Base-by-base conservation (phyloP, 371 early-diverging fungal genomes). In the Mucor sp. region DNA sequence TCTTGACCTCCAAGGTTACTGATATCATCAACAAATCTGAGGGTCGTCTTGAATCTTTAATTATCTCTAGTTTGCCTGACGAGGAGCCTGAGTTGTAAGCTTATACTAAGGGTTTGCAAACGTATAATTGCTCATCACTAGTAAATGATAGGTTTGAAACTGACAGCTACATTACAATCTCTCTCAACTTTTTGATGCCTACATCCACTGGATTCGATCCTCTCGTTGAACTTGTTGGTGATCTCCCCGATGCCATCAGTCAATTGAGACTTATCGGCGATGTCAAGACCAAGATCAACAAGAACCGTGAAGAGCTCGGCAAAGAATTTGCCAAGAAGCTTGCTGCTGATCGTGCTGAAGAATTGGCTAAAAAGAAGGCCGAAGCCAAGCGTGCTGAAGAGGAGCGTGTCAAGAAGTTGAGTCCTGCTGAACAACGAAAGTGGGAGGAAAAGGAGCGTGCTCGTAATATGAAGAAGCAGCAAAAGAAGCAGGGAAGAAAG, bases 381-480 rank as follows among this genome's bases (percentile, higher is more conserved):
- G 87, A 87, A 48, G 89, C 88, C 68, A 92, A 92, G 74, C 88
- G 86, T 68, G 87, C 86, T 57, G 86, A 90, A 74, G 89, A 84
- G 33, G 85, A 91, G 30, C 87, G 87, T 55, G 81, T 92, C 39
- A 76, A 80, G 61, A 89, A 89, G 70, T 27, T 81, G 67, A 76
- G 76, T 43, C 87, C 91, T 37, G 85, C 89, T 56, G 89, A 90
- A 72, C 90, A 89, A 72, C 88, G 92, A 66, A 93, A 91, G 74
- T 87, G 81, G 79, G 93, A 93, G 60, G 93, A 92, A 80, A 89
- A 89, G 77, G 88, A 91, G 60, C 80, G 86, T 60, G 81, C 79
- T 65, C 84, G 84, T 68, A 82, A 82, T 68, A 50, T 84, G 66
- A 89, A 89, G 80, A 89, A 87, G 75, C 79, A 79, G 48, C 84